Base-by-base conservation (phyloP, 441 rosid species). In the Metrosideros polymorpha region DNA sequence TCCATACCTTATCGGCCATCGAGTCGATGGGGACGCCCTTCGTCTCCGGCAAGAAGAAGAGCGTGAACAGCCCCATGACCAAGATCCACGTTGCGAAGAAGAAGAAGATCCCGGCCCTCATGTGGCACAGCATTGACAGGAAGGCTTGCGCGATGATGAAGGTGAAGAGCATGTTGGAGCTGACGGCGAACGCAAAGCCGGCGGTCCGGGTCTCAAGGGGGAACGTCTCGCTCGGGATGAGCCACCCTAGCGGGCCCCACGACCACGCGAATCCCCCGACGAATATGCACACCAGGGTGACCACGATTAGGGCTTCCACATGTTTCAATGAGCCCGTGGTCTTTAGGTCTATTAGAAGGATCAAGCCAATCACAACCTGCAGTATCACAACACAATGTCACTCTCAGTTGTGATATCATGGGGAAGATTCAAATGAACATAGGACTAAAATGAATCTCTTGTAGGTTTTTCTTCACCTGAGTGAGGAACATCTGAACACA, bases 161-260 rank as follows among this genome's bases (percentile, higher is more conserved):
- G 42, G 85, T 84, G 52, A 9, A 57, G 15, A 84, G 75, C 79
- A 84, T 57, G 57, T 84, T 84, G 53, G 77, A 13, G 30, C 86
- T 47, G 4, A 84, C 85, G 22, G 85, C 77, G 29, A 84, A 61
- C 35, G 79, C 54, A 29, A 57, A 66, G 6, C 86, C 86, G 13
- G 86, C 82, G 4, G 82, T 42, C 35, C 86, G 29, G 39, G 86
- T 84, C 82, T 84, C 86, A 9, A 83, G 84, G 45, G 79, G 79
- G 49, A 71, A 71, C 7, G 79, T 71, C 79, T 71, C 79, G n/a
- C 86, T 84, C 42, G 86, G 86, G 86, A 84, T 84, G 54, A 84
- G 82, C 86, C 86, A 84, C 45, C 86, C 82, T 27, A 84, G 85
- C 9, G 85, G 85, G 6, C 85, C 85, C 75, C 86, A 84, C 19